Evolutionary conservation across 306 rosid genomes (phyloP), one percentile per base, ranked within the genome.

Genomic region (Casuarina cunninghamiana): DNA sequence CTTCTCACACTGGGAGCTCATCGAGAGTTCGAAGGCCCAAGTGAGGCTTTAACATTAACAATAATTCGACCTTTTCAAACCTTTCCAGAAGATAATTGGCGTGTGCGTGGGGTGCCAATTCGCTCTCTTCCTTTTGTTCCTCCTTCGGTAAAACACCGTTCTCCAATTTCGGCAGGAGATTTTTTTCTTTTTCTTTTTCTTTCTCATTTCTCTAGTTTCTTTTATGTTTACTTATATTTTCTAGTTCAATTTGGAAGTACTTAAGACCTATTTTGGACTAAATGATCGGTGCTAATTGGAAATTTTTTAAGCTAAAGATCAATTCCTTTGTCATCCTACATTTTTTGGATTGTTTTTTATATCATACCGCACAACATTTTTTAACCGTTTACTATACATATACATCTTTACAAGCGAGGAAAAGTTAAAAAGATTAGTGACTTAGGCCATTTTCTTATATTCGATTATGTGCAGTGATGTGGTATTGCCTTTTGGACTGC

Each of bases 61-160:
- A 37, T 13, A 66, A 81, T 78, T 81, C 90, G 16, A 41, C 80
- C 11, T 86, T 87, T 53, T 83, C 91, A 35, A 75, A 73, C 65
- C 85, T 77, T 70, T 83, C 77, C 92, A 92, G 92, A 89, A 89
- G 90, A 88, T 92, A 89, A 88, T 92, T 80, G 95, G 97, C 73
- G 92, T 82, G 16, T 26, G 84, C 89, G 54, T 89, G 97, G 97
- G 93, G 97, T 75, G 77, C 97, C 62, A 91, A 82, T 80, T 87
- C 94, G 46, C 75, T 44, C 76, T 83, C 97, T 1, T 78, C 91
- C 58, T 84, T 89, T 81, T 86, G 86, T 74, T 83, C 86, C 44
- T 90, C 93, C 69, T 80, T 77, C 62, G 81, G 84, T 17, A 90
- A 87, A 51, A 69, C 97, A 13, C 85, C 96, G 3, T 94, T 87